phyloP scores from a whole-genome alignment of 2,329 filamentous ascomycete species.

The Hymenoscyphus fraxineus region DNA sequence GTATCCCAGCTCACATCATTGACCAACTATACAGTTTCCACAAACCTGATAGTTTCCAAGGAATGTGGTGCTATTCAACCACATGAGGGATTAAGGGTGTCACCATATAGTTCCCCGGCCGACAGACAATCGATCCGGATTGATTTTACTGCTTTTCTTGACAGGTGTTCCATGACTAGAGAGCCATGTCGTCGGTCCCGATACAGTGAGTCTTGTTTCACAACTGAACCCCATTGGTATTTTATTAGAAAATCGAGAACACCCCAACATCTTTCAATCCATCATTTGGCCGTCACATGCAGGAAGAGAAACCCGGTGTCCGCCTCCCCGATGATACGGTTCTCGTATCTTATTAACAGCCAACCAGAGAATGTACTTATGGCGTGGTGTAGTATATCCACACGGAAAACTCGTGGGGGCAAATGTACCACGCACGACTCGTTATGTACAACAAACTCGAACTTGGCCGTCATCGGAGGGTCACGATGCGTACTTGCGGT shows the following conservation, averaged over 20 bases:
- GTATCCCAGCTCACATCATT: background rate
- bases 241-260: background rate
- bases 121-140: background rate
- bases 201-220: background rate
- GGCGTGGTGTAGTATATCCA: background rate
- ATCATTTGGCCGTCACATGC: background rate
- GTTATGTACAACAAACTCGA: background rate
- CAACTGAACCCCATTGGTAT: background rate
- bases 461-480: background rate
- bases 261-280: background rate
- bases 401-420: background rate
- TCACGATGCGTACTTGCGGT: conserved; percentile 1
- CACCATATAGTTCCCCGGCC: background rate
- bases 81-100: background rate
- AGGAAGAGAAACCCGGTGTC: background rate
- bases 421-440: background rate
- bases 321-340: background rate
- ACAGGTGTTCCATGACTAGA: background rate
- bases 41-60: background rate
- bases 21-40: background rate
- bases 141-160: background rate
- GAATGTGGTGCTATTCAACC: background rate
- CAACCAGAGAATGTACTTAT: background rate
- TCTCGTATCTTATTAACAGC: background rate
- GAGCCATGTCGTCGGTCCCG: background rate